Evolutionary conservation across 768 basidiomycete species (phyloP), one percentile per base, ranked within the genome.

Genomic region (Pulveroboletus sp.): DNA sequence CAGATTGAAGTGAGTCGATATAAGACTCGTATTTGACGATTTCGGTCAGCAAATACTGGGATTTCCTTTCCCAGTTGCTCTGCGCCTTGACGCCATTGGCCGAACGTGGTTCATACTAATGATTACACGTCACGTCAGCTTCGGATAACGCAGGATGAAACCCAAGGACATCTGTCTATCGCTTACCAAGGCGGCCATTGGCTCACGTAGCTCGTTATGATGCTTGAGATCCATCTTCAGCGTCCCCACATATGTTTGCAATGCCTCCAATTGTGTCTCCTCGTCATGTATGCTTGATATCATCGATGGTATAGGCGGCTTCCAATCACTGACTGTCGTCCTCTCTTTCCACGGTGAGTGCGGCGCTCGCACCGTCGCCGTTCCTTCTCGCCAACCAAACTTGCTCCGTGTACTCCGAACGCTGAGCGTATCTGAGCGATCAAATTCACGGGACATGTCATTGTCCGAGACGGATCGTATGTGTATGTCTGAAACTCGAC

Each of bases 21-120:
- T 99, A 99, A 14, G 89, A 88, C 46, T 91, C 85, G 68, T 97
- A 98, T 67, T 98, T 98, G 64, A 93, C 89, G 37, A 92, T 89
- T 71, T 99, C 95, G 8, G 87, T 81, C 46, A 93, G 76, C 41
- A 98, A 72, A 66, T 90, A 90, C 61, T 90, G 85, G 3, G 89
- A 92, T 65, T 88, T 94, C 65, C 82, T 86, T 71, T 90, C 89
- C 92, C 93, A 98, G 64, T 99, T 99, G 52, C 79, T 78, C 58
- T 81, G 76, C 1, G 96, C 85, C 69, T 85, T 97, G 57, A 74
- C 60, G 1, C 79, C 77, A 63, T 88, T 93, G 21, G 82, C 64
- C 21, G 89, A 83, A 11, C 86, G 82, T 1, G 87, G 78, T 50
- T 85, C 75, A 65, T 92, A 99, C 93, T 58, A 21, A 21, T 24